Evolutionary conservation across 352 stramenopile genomes (phyloP).

Genomic region (Phytophthora sp.): DNA sequence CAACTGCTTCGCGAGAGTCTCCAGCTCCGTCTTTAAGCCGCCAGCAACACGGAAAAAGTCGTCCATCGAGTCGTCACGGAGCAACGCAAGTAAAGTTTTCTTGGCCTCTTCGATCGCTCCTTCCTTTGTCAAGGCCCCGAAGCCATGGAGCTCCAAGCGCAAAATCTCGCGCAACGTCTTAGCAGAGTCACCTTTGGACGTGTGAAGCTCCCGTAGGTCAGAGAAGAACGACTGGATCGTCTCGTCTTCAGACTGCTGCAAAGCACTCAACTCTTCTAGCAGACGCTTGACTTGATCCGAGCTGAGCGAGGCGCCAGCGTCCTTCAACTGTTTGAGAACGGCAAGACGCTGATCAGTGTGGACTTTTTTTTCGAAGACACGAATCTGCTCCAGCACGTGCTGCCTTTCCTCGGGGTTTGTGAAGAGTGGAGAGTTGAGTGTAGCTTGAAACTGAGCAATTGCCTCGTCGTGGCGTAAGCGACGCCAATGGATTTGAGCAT

Average conservation of each 20-base stretch:
- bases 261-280: conserved; percentile 46
- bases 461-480: conserved; percentile 78
- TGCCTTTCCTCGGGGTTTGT: conserved; percentile 71
- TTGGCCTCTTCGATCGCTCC: conserved; percentile 49
- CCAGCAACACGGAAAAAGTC: conserved; percentile 86
- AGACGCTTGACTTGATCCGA: conserved; percentile 48
- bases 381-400: conserved; percentile 61
- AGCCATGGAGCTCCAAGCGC: conserved; percentile 63
- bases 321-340: conserved; percentile 55
- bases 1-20: conserved; percentile 68
- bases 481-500: conserved; percentile 68
- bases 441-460: conserved; percentile 61
- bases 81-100: conserved; percentile 35
- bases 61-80: conserved; percentile 63
- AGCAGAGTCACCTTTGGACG: conserved; percentile 43
- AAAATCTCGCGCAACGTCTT: conserved; percentile 51
- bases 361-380: conserved; percentile 49
- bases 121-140: conserved; percentile 67
- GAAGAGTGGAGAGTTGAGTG: conserved; percentile 67
- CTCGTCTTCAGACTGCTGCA: conserved; percentile 76
- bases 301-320: conserved; percentile 47
- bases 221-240: conserved; percentile 66
- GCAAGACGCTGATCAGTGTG: conserved; percentile 62
- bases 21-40: conserved; percentile 78
- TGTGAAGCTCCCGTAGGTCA: conserved; percentile 47